Conservation (phyloP, 2,329 filamentous ascomycete genomes). For the Colletotrichum tofieldiae region DNA sequence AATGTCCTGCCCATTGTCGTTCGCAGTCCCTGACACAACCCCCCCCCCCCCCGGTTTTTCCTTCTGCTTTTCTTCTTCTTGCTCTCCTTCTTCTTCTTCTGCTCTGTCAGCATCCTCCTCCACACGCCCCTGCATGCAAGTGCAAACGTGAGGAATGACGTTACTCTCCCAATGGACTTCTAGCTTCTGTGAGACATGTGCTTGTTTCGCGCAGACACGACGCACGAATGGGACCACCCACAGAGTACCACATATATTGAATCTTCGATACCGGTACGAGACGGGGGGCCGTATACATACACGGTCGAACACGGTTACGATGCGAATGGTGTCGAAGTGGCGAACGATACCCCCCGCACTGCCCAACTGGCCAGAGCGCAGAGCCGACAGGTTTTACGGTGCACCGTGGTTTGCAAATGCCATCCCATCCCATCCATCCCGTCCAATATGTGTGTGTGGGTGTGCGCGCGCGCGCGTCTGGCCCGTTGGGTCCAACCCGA, state of each 20-base stretch:
- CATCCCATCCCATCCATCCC: conserved; percentile 8
- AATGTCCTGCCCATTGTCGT: conserved; percentile 8
- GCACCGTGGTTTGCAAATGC: background rate
- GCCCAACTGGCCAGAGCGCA: background rate
- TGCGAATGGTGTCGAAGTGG: conserved; percentile 8
- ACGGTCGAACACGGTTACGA: background rate
- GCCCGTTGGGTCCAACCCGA: background rate
- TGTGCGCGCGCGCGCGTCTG: too few relatives aligned
- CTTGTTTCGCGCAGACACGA: conserved; percentile 29
- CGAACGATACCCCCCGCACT: background rate
- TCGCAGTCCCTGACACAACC: conserved; percentile 5
- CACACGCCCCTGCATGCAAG: conserved; percentile 14
- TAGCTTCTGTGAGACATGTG: conserved; percentile 35
- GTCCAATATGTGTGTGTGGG: background rate
- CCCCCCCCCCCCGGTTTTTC: background rate
- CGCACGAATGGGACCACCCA: conserved; percentile 22
- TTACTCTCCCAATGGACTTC: conserved; percentile 21
- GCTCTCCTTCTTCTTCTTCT: background rate
- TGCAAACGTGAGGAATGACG: conserved; percentile 22
- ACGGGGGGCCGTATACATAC: background rate
- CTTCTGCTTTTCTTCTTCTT: conserved; percentile 3
- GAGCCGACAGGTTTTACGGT: background rate
- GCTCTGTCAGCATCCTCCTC: background rate
- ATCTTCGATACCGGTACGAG: conserved; percentile 7
- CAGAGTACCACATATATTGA: conserved; percentile 12